Percentiles rank a stretch among this genome's conserved stretches.
Conservation (phyloP, 768 basidiomycete genomes). For the Lactifluus pinguis region DNA sequence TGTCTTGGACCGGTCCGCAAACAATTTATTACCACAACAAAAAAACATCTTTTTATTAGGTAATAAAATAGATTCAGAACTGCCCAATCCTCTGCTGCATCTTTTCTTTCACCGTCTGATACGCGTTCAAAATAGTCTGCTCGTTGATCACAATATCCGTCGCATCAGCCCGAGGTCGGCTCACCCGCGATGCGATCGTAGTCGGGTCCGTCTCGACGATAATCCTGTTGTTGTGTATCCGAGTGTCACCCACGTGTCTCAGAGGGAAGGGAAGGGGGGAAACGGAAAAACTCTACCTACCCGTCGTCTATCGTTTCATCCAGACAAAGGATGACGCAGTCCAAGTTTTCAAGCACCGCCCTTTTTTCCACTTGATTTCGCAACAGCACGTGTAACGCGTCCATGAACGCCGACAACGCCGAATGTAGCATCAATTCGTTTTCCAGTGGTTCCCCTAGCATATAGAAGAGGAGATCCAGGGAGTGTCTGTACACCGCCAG, state of each 20-base stretch:
- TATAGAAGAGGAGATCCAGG: conserved; percentile 91
- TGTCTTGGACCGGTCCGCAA: no score
- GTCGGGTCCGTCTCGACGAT: conserved; percentile 95
- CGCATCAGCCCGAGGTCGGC: conserved; percentile 84
- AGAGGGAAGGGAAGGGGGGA: no score
- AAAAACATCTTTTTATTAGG: no score
- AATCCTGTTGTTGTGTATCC: conserved; percentile 43
- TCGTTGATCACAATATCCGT: conserved; percentile 98
- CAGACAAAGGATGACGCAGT: conserved; percentile 82
- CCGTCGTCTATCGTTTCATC: conserved; percentile 99
- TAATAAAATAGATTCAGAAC: conserved; percentile 24
- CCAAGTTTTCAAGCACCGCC: conserved; percentile 88
- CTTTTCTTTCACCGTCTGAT: conserved; percentile 81
- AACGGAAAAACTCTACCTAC: conserved; percentile 37
- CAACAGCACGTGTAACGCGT: conserved; percentile 78
- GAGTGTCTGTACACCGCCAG: conserved; percentile 93
- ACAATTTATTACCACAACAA: no score
- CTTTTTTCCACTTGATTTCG: conserved; percentile 93
- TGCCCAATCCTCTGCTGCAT: conserved; percentile 78
- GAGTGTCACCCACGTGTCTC: background rate
- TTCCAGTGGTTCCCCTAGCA: conserved; percentile 77
- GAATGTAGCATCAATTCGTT: conserved; percentile 94
- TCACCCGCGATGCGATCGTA: conserved; percentile 93
- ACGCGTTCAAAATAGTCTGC: conserved; percentile 89
- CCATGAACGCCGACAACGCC: conserved; percentile 77